Evolutionary conservation across 768 basidiomycete genomes (phyloP).

Genomic region (Paxillus involutus): DNA sequence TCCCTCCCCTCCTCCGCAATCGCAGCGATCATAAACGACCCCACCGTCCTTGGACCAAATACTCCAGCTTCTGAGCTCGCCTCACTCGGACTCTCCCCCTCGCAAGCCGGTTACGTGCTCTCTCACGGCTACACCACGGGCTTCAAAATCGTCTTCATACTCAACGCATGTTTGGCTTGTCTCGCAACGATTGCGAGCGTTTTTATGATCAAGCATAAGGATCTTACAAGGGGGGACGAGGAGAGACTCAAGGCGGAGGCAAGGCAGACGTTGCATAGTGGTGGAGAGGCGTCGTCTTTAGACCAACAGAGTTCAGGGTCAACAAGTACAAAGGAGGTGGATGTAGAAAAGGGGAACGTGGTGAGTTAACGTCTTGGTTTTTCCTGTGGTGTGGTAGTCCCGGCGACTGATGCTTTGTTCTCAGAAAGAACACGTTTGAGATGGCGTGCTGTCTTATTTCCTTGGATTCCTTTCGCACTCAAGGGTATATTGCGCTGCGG

Average conservation of each 20-base stretch:
- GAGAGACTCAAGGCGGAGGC: slow-evolving; percentile 45
- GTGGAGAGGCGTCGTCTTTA: background rate
- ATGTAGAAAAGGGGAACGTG: background rate
- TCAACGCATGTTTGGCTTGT: slow-evolving; percentile 56
- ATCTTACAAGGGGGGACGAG: slow-evolving; percentile 59
- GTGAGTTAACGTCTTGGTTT: background rate
- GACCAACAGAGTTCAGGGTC: background rate
- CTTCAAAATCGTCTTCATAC: slow-evolving; percentile 57
- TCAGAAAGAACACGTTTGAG: background rate
- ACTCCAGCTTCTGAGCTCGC: slow-evolving; percentile 32
- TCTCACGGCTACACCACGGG: slow-evolving; percentile 53
- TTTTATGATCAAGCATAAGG: slow-evolving; percentile 60
- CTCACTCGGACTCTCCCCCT: slow-evolving; percentile 35
- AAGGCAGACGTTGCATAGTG: slow-evolving; percentile 8
- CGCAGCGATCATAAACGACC: slow-evolving; percentile 48
- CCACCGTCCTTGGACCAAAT: slow-evolving; percentile 35
- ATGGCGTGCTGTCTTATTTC: slow-evolving; percentile 2
- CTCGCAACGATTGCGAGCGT: slow-evolving; percentile 55
- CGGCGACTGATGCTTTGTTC: background rate
- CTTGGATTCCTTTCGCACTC: no score
- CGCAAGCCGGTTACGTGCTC: slow-evolving; percentile 42
- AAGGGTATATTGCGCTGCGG: no score
- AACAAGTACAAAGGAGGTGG: background rate
- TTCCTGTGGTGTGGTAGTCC: background rate
- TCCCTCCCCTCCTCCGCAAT: slow-evolving; percentile 38